Evolutionary conservation across 1,284 basidiomycete species (phyloP), one percentile per base, ranked within the genome.

Genomic region (Meripilus lineatus): DNA sequence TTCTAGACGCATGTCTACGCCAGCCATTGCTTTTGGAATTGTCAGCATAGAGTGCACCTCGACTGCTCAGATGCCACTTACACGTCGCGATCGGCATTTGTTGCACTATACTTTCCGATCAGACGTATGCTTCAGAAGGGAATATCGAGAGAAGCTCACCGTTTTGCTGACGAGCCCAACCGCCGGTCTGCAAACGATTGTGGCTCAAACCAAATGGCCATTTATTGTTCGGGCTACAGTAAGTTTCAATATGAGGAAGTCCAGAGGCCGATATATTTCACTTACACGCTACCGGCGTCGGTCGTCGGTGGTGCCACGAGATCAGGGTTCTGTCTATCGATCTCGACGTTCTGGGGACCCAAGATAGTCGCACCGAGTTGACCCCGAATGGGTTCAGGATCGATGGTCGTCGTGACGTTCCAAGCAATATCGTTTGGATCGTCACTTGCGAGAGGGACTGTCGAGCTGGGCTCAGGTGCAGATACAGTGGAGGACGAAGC

Each of bases 81-180:
- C 77, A 69, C 34, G 66, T 72, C 2, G 81, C 79, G 32, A 83
- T 70, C 3, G 83, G 81, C 74, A 86, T 72, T 6, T 70, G 68
- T 32, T 67, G 64, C 42, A 71, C 78, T 77, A 56, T 13, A 33
- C 37, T 1, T 34, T 20, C 4, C 20, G 34, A 17, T 13, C 24
- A 13, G 13, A 14, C 20, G 8, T 6, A 30, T 36, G 30, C 8
- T 26, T 25, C n/a, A 15, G 21, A 7, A 21, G 20, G 18, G 20
- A 24, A 39, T 17, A 21, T 32, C 32, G 38, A 36, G 20, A n/a
- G 6, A 30, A 8, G 50, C 66, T 33, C 49, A 79, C 81, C 54
- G 50, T 83, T 84, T 59, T 84, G 70, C 50, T 84, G 72, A 41
- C 83, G 71, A 26, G 82, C 80, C 83, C 83, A 88, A 2, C 84